Base-by-base conservation (phyloP, 768 basidiomycete genomes). In the Asterophora lycoperdoides region DNA sequence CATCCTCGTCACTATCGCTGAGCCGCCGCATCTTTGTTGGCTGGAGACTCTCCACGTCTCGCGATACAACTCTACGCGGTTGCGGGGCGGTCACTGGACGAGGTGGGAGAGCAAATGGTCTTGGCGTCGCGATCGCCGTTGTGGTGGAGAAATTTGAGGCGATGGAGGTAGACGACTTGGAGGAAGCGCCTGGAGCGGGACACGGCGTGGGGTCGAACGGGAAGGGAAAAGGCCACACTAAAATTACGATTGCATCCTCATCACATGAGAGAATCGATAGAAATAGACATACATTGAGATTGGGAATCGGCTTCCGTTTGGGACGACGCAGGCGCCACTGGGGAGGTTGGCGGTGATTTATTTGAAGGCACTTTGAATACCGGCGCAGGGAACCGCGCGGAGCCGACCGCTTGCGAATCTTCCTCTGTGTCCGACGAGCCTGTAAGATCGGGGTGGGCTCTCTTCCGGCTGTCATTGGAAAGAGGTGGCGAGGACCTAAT, bases 371-470 rank as follows among this genome's bases (percentile, higher is more conserved):
- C 39, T 20, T 60, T 53, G 52, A 51, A 54, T 18, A 40, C 39
- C 13, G 26, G 32, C 14, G 43, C 18, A 18, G 41, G 17, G 26
- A 44, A 44, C 15, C 35, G 26, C 5, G 40, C 49, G 26, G 42
- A 18, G 1, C 28, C 23, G 44, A 69, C 71, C 23, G 23, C 66
- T 67, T 71, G 67, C 4, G 70, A 69, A 39, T 71, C 71, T 18
- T 70, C 70, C 49, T 74, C 70, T 17, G 70, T 70, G 14, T 71
- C 69, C 19, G 70, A 70, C 7, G 69, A 68, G 34, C 43, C 41
- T 4, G 52, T 50, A 49, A 55, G 46, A 47, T 50, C 44, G 29
- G 43, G 35, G 34, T 53, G 34, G 47, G 23, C 39, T 48, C 53
- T 23, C 36, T 50, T 52, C 23, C n/a, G 39, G 23, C 17, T 29